These are phyloP conservation scores for Mortierella hygrophila DNA, from an alignment of 192 early-diverging fungal genomes.

Conservation along the genomic window DNA sequence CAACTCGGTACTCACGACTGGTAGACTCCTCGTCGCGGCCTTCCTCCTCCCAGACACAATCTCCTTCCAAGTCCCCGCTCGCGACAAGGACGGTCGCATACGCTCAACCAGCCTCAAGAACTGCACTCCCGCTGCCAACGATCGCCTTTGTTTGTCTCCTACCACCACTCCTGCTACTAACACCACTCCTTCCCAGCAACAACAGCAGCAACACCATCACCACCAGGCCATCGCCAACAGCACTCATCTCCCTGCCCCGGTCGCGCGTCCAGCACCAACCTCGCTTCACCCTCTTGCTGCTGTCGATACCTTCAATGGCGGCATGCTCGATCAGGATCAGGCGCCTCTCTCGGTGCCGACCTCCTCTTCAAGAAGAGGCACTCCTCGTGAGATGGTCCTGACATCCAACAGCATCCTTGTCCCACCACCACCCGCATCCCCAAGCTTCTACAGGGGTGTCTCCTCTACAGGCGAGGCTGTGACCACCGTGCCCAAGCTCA, in stretches of 20 bases:
- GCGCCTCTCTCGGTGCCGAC: neutral
- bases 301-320: slow-evolving; percentile 49
- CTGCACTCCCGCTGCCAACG: neutral
- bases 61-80: slow-evolving; percentile 63
- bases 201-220: neutral
- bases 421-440: slow-evolving; percentile 14
- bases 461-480: slow-evolving; percentile 25
- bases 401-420: slow-evolving; percentile 13
- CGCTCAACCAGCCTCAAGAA: slow-evolving; percentile 26
- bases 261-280: slow-evolving; percentile 34
- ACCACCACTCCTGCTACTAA: neutral
- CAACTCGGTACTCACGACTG: slow-evolving; percentile 35
- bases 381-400: slow-evolving; percentile 10
- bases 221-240: neutral
- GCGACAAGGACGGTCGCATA: slow-evolving; percentile 58
- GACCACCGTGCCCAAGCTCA: slow-evolving; percentile 33
- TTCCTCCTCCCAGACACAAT: slow-evolving; percentile 83
- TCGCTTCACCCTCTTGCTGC: slow-evolving; percentile 57
- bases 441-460: slow-evolving; percentile 28
- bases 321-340: slow-evolving; percentile 27
- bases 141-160: neutral
- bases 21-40: slow-evolving; percentile 77
- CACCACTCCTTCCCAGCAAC: neutral
- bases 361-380: neutral
- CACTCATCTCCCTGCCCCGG: neutral